Conservation (phyloP, 805 yeast species). For the Schwanniomyces pseudopolymorphus region DNA sequence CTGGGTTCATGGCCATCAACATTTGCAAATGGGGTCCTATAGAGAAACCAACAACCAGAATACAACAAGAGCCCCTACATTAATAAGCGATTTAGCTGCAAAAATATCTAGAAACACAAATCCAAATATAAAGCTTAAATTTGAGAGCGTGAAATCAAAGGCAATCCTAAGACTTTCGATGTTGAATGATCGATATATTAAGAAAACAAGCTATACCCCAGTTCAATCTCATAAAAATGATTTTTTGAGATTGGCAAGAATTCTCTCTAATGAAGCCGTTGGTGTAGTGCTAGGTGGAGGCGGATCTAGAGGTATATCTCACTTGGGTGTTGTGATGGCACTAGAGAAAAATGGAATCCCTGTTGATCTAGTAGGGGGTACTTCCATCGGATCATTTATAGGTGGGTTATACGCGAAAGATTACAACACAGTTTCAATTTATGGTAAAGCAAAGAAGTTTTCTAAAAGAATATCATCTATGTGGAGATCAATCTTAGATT, state of each 20-base stretch:
- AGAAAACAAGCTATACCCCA: constrained; percentile 21
- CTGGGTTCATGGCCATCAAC: constrained; percentile 95
- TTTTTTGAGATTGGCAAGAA: constrained; percentile 84
- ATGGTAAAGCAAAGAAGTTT: constrained; percentile 86
- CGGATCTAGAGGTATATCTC: constrained; percentile 94
- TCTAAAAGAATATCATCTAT: constrained; percentile 76
- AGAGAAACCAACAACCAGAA: constrained; percentile 17
- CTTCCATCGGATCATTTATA: constrained; percentile 93
- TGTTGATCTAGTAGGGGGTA: constrained; percentile 91
- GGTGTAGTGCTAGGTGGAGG: constrained; percentile 97
- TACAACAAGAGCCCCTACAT: constrained; percentile 17
- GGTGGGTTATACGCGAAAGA: constrained; percentile 95
- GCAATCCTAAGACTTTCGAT: constrained; percentile 27
- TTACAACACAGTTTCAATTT: constrained; percentile 85
- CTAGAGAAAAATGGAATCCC: constrained; percentile 92
- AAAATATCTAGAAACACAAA: constrained; percentile 31
- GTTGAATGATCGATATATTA: constrained; percentile 19
- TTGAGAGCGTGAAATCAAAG: constrained; percentile 32
- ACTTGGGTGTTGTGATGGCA: constrained; percentile 87
- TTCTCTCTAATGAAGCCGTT: constrained; percentile 88
- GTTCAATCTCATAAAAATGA: constrained; percentile 73
- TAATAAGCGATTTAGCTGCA: constrained; percentile 37
- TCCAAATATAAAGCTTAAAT: constrained; percentile 29
- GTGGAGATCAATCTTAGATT: constrained; percentile 82
- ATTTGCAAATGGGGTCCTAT: constrained; percentile 64